phyloP scores from a whole-genome alignment of 2,329 filamentous ascomycete species.

The Talaromyces islandicus region DNA sequence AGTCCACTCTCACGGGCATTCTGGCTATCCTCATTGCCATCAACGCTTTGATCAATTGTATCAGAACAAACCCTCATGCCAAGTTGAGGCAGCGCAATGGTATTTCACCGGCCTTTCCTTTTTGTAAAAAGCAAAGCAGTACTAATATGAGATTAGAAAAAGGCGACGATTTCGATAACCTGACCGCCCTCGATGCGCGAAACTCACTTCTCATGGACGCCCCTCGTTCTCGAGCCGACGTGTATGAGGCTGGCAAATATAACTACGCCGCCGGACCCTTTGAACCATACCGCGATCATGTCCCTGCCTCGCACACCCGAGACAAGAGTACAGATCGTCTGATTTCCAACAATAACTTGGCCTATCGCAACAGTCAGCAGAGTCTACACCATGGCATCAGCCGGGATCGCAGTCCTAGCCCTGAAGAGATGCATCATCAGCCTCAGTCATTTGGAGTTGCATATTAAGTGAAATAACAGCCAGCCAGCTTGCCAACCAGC shows the following conservation, averaged over 20 bases:
- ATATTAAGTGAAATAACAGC: slow-evolving; percentile 15
- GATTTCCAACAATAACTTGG: slow-evolving; percentile 20
- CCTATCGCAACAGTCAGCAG: slow-evolving; percentile 17
- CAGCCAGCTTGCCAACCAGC: background rate
- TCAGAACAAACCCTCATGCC: slow-evolving; percentile 84
- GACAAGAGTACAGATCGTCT: slow-evolving; percentile 30
- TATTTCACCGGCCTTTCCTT: slow-evolving; percentile 45
- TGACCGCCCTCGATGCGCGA: slow-evolving; percentile 80
- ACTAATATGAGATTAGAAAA: slow-evolving; percentile 54
- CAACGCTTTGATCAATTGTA: slow-evolving; percentile 78
- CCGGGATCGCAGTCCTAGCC: slow-evolving; percentile 25
- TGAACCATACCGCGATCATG: slow-evolving; percentile 33
- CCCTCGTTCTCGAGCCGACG: slow-evolving; percentile 4
- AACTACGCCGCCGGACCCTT: slow-evolving; percentile 35
- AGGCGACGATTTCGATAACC: slow-evolving; percentile 67
- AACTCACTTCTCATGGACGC: slow-evolving; percentile 50
- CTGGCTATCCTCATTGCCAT: slow-evolving; percentile 82
- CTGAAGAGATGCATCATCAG: slow-evolving; percentile 22
- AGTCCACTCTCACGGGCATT: slow-evolving; percentile 73
- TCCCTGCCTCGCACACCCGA: slow-evolving; percentile 11
- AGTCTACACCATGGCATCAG: slow-evolving; percentile 17
- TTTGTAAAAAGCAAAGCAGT: background rate
- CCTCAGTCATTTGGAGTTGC: slow-evolving; percentile 29
- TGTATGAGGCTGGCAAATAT: slow-evolving; percentile 33
- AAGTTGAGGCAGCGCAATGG: slow-evolving; percentile 83